Percentiles rank a stretch among this genome's conserved stretches.
Conservation (phyloP, 305 asterid species). For the Solanum hybrid region DNA sequence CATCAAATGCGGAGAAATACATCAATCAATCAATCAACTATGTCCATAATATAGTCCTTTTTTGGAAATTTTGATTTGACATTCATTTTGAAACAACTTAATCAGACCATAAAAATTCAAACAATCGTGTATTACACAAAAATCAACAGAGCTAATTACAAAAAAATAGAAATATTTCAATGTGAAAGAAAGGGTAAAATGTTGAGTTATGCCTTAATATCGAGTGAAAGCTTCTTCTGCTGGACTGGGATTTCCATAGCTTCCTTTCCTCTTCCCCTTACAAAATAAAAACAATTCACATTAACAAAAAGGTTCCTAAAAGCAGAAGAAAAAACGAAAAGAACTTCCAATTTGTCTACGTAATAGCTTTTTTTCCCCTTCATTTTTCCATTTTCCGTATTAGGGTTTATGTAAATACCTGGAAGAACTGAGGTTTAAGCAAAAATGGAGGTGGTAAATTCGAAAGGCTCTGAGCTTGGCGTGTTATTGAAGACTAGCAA, state of each 20-base stretch:
- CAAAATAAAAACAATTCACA: not conserved
- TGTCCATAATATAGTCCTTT: not conserved
- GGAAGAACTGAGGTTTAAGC: not conserved
- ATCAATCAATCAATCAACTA: not conserved
- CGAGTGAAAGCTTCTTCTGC: constrained; percentile 2
- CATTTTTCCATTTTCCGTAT: not conserved
- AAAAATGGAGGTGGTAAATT: not conserved
- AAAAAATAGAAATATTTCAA: not conserved
- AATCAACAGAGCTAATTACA: not conserved
- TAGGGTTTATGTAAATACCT: not conserved
- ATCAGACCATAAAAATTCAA: not conserved
- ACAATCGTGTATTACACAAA: not conserved
- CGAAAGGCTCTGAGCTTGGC: not conserved
- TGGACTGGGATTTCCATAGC: constrained; percentile 4
- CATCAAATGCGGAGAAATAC: not conserved
- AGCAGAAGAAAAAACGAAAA: not conserved
- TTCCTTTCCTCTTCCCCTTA: not conserved
- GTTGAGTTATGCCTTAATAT: not conserved
- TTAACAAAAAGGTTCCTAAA: not conserved
- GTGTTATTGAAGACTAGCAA: not conserved
- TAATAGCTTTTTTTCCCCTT: not conserved
- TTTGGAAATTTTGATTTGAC: not conserved
- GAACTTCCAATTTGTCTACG: not conserved
- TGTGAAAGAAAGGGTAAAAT: not conserved
- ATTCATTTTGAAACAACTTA: not conserved